A percentile compares a stretch with the other conserved stretches of the same genome.
These are phyloP conservation scores for Karstenula rhodostoma DNA, from an alignment of 2,329 filamentous ascomycete genomes.

Conservation along the genomic window DNA sequence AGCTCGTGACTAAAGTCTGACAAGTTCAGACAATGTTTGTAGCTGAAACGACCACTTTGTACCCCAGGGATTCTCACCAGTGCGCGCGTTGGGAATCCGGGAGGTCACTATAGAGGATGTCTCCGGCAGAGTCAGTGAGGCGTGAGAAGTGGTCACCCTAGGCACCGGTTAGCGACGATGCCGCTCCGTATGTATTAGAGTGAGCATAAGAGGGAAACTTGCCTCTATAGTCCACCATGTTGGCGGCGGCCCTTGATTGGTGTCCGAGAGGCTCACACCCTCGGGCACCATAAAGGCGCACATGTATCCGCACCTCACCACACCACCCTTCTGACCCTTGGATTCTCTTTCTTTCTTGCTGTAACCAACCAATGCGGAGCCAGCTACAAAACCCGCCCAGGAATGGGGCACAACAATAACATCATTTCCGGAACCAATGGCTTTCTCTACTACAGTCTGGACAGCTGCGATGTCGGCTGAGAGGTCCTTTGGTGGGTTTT, in stretches of 20 bases:
- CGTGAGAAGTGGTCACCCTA: neutral
- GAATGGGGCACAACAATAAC: slow-evolving; percentile 56
- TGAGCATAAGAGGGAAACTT: neutral
- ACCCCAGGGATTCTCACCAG: too few species aligned
- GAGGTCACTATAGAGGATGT: slow-evolving; percentile 43
- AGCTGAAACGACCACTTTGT: too few species aligned
- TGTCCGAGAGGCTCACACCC: slow-evolving; percentile 42
- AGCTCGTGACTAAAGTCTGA: too few species aligned
- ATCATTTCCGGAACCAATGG: slow-evolving; percentile 52
- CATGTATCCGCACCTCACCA: slow-evolving; percentile 48
- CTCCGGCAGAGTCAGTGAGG: slow-evolving; percentile 7
- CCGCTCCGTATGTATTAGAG: neutral
- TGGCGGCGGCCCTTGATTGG: slow-evolving; percentile 33
- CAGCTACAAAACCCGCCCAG: slow-evolving; percentile 54
- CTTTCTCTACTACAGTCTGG: slow-evolving; percentile 39
- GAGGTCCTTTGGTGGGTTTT: slow-evolving; percentile 38
- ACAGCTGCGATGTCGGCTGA: slow-evolving; percentile 47
- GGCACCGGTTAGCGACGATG: slow-evolving; percentile 1
- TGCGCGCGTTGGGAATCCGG: slow-evolving; percentile 29
- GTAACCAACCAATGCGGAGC: slow-evolving; percentile 47
- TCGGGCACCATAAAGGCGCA: slow-evolving; percentile 49
- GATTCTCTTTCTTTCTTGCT: slow-evolving; percentile 43
- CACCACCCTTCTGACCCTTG: slow-evolving; percentile 49
- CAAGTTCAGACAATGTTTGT: too few species aligned
- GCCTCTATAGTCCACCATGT: slow-evolving; percentile 41